Evolutionary conservation across 805 yeast species (phyloP).

Genomic region (Candida pseudofarinosa): DNA sequence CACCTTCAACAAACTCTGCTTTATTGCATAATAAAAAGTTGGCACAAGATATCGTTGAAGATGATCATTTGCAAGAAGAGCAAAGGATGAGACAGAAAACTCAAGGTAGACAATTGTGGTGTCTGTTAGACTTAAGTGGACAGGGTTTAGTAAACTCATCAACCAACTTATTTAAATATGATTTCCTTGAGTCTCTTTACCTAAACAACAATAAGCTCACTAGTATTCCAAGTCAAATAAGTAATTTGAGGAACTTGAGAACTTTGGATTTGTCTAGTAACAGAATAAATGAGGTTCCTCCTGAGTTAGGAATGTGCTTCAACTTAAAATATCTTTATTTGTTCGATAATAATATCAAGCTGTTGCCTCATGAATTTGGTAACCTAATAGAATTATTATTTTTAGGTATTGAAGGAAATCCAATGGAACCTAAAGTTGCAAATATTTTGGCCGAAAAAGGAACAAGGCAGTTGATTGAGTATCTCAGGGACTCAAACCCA

Average conservation of each 20-base stretch:
- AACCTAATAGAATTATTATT: conserved; percentile 78
- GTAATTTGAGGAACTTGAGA: conserved; percentile 65
- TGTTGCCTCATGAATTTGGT: conserved; percentile 83
- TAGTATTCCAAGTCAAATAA: conserved; percentile 62
- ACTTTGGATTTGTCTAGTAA: conserved; percentile 85
- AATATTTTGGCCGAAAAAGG: conserved; percentile 76
- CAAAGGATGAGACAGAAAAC: conserved; percentile 58
- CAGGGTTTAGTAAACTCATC: conserved; percentile 72
- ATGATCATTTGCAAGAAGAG: conserved; percentile 47
- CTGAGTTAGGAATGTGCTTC: conserved; percentile 78
- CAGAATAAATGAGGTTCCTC: conserved; percentile 65
- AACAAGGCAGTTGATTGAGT: conserved; percentile 73
- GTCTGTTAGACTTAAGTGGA: conserved; percentile 87
- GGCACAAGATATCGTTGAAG: conserved; percentile 45
- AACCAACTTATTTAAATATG: conserved; percentile 73
- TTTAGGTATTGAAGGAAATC: conserved; percentile 92
- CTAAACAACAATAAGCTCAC: conserved; percentile 80
- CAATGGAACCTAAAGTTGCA: conserved; percentile 62
- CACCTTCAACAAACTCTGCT: conserved; percentile 34
- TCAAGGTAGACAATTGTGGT: conserved; percentile 83
- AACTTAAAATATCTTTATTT: conserved; percentile 77
- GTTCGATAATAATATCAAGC: conserved; percentile 78
- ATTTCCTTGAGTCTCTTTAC: conserved; percentile 80
- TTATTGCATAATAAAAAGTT: conserved; percentile 41
- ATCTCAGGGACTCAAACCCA: conserved; percentile 80